Evolutionary conservation across 768 basidiomycete species (phyloP).

Genomic region (Pleurotus platypus): DNA sequence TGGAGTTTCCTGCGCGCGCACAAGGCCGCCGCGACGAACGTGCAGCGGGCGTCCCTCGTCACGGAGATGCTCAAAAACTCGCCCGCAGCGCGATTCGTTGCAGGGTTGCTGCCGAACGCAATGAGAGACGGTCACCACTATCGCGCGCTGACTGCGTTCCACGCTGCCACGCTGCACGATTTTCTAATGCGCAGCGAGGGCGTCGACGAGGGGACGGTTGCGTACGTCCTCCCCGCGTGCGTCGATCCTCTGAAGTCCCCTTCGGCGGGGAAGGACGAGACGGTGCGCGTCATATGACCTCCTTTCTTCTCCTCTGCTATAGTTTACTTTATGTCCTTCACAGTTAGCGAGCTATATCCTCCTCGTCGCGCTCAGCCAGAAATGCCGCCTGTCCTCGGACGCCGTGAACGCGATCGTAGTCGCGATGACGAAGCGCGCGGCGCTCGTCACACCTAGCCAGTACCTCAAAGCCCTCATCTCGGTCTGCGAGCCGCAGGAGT

Average conservation of each 20-base stretch:
- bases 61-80: slow-evolving; percentile 71
- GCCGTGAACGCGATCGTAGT: slow-evolving; percentile 59
- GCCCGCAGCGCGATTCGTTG: slow-evolving; percentile 71
- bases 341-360: slow-evolving; percentile 76
- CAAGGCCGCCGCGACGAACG: slow-evolving; percentile 70
- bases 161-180: slow-evolving; percentile 74
- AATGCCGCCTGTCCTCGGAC: slow-evolving; percentile 51
- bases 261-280: slow-evolving; percentile 44
- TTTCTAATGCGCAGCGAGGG: slow-evolving; percentile 60
- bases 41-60: slow-evolving; percentile 72
- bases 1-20: slow-evolving; percentile 73
- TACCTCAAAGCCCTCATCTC: slow-evolving; percentile 64
- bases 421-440: slow-evolving; percentile 49
- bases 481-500: slow-evolving; percentile 55
- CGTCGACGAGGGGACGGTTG: slow-evolving; percentile 64
- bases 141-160: slow-evolving; percentile 77
- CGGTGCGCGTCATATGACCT: slow-evolving; percentile 37
- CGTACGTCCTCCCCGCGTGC: slow-evolving; percentile 61
- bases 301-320: background rate
- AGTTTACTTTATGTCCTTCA: slow-evolving; percentile 4
- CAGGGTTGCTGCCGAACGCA: slow-evolving; percentile 58
- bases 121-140: slow-evolving; percentile 52
- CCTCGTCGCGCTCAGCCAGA: slow-evolving; percentile 65
- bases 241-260: slow-evolving; percentile 48
- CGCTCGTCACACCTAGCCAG: slow-evolving; percentile 48